A percentile compares a stretch with the other conserved stretches of the same genome.
Conservation (phyloP, 2,329 filamentous ascomycete genomes). For the Alternaria hordeiaustralica region DNA sequence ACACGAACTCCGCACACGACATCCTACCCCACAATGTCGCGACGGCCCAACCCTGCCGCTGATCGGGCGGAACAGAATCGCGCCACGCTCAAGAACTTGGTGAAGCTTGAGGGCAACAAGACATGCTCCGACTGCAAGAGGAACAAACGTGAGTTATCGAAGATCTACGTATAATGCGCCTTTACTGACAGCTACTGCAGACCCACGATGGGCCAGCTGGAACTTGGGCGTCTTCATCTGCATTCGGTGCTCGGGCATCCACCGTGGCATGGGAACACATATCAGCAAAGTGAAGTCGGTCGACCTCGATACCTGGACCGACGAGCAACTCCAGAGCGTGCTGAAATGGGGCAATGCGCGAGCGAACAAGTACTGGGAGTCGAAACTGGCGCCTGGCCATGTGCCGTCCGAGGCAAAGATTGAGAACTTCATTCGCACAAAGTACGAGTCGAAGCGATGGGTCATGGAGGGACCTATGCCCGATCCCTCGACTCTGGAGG, state of each 20-base stretch:
- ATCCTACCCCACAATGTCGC: constrained; percentile 68
- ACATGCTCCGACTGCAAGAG: constrained; percentile 97
- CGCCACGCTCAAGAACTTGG: constrained; percentile 88
- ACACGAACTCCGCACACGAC: constrained; percentile 12
- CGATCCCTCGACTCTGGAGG: constrained; percentile 86
- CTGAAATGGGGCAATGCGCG: constrained; percentile 94
- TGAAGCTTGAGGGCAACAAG: constrained; percentile 96
- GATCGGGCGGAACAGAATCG: constrained; percentile 93
- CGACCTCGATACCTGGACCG: constrained; percentile 97
- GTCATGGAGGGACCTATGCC: constrained; percentile 97
- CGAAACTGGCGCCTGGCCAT: constrained; percentile 88
- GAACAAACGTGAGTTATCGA: constrained; percentile 79
- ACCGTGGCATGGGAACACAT: constrained; percentile 98
- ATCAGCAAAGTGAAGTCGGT: constrained; percentile 98
- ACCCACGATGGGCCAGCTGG: constrained; percentile 99
- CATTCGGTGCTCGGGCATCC: constrained; percentile 97
- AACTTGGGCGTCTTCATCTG: constrained; percentile 97
- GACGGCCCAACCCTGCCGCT: constrained; percentile 79
- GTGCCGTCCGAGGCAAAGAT: constrained; percentile 97
- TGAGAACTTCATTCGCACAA: constrained; percentile 99
- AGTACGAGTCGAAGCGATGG: constrained; percentile 99
- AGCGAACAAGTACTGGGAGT: constrained; percentile 98
- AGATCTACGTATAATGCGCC: constrained; percentile 10
- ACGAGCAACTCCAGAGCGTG: constrained; percentile 94
- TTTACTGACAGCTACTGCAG: constrained; percentile 56